Base-by-base conservation (phyloP, 768 basidiomycete species). In the Lactarius trivialis region DNA sequence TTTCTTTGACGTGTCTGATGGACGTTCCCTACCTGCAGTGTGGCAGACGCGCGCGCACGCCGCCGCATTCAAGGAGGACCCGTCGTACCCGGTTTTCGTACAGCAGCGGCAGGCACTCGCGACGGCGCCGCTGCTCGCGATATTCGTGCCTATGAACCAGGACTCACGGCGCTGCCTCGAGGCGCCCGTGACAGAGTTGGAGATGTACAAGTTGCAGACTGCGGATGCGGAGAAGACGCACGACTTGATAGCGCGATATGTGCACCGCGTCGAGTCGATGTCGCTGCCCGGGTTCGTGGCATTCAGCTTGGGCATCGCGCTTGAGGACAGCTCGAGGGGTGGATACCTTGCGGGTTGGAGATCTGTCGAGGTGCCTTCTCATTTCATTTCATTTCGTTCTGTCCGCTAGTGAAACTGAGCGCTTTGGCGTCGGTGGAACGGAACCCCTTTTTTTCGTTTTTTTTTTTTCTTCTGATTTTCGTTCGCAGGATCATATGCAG, bases 21-120 rank as follows among this genome's bases (percentile, higher is more conserved):
- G 15, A 7, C 7, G 39, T 19, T 6, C 9, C 15, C 15, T 17
- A 14, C 4, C 11, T 7, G 1, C 28, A 63, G 57, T 59, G 4
- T 63, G 62, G 62, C 36, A 55, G n/a, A 59, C 62, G 2, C 36
- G 55, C 2, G 45, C 45, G 45, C 58, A 63, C 51, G 52, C 43
- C 5, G 2, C 43, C 11, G 52, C 61, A 7, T 21, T 55, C 53
- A 41, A 49, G 5, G 51, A 51, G 0, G 51, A 63, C 61, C 61
- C 61, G 2, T 12, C 28, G 7, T 54, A 58, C 56, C 3, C 51
- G 0, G 6, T n/a, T n/a, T 54, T 58, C 28, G 0, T n/a, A 7
- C 33, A 58, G 17, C 32, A 26, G 7, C 56, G 56, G 4, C 45
- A 51, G 1, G 34, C 53, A 32, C 32, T 59, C 8, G 21, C 62